These are phyloP conservation scores for Yamadazyma laniorum DNA, from an alignment of 805 yeast genomes.

Conservation along the genomic window DNA sequence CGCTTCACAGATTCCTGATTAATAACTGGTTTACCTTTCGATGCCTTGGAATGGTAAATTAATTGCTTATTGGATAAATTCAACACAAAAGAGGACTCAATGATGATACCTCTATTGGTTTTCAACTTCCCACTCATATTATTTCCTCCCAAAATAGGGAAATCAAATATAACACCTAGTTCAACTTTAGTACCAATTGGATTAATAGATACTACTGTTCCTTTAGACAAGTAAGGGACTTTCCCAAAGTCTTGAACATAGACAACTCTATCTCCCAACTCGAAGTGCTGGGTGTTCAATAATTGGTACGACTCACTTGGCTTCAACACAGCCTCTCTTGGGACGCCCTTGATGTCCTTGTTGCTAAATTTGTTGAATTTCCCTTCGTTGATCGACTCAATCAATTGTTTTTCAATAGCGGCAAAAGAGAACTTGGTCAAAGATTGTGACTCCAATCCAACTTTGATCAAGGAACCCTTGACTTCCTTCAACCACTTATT, in stretches of 20 bases:
- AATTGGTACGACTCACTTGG: conserved; percentile 71
- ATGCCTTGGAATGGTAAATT: conserved; percentile 70
- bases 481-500: conserved; percentile 51
- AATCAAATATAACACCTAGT: conserved; percentile 80
- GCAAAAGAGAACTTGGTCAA: conserved; percentile 63
- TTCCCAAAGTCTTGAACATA: conserved; percentile 85
- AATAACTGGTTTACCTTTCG: conserved; percentile 29
- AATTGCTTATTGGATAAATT: conserved; percentile 75
- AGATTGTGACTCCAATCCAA: conserved; percentile 75
- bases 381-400: conserved; percentile 42
- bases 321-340: conserved; percentile 75
- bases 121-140: conserved; percentile 72
- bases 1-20: conserved; percentile 3
- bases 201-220: conserved; percentile 75
- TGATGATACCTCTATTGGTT: conserved; percentile 78
- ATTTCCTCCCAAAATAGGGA: conserved; percentile 78
- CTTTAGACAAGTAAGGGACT: conserved; percentile 82
- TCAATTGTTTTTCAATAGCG: conserved; percentile 61
- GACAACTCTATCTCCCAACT: conserved; percentile 85
- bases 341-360: conserved; percentile 74
- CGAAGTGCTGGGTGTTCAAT: conserved; percentile 72
- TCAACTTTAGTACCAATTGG: conserved; percentile 60
- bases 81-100: conserved; percentile 78
- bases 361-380: conserved; percentile 44
- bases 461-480: conserved; percentile 51